phyloP scores from a whole-genome alignment of 2,329 filamentous ascomycete genomes.

The Fusarium napiforme region DNA sequence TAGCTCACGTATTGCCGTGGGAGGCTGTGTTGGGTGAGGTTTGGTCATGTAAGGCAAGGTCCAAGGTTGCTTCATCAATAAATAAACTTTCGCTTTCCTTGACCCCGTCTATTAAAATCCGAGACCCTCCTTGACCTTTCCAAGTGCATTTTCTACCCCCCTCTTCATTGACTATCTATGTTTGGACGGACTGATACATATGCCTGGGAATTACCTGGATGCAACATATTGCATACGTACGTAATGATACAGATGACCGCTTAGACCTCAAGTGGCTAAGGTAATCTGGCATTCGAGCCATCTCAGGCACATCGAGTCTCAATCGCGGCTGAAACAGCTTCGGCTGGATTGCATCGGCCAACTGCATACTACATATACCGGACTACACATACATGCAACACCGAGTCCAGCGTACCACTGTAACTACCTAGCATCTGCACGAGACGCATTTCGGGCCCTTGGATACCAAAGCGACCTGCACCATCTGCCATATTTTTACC shows the following conservation, averaged over 20 bases:
- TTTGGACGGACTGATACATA: neutral
- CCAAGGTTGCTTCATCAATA: neutral
- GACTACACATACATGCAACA: neutral
- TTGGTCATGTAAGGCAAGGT: neutral
- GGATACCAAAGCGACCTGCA: neutral
- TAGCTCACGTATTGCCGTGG: neutral
- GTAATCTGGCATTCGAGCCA: neutral
- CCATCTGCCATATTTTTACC: neutral
- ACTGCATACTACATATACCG: neutral
- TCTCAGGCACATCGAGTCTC: conserved; percentile 17
- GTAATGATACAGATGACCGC: neutral
- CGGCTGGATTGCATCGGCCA: neutral
- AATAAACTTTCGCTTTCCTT: neutral
- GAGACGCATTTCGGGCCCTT: neutral
- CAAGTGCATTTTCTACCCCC: neutral
- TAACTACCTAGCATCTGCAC: neutral
- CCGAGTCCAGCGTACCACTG: neutral
- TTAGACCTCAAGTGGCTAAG: conserved; percentile 1
- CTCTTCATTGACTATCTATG: neutral
- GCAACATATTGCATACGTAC: neutral
- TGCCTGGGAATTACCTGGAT: neutral
- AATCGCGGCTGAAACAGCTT: conserved; percentile 28
- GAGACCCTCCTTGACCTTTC: neutral
- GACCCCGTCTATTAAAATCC: neutral
- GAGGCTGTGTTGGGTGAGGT: neutral